These are phyloP conservation scores for Uncinocarpus reesii DNA, from an alignment of 2,329 filamentous ascomycete genomes.

Conservation along the genomic window DNA sequence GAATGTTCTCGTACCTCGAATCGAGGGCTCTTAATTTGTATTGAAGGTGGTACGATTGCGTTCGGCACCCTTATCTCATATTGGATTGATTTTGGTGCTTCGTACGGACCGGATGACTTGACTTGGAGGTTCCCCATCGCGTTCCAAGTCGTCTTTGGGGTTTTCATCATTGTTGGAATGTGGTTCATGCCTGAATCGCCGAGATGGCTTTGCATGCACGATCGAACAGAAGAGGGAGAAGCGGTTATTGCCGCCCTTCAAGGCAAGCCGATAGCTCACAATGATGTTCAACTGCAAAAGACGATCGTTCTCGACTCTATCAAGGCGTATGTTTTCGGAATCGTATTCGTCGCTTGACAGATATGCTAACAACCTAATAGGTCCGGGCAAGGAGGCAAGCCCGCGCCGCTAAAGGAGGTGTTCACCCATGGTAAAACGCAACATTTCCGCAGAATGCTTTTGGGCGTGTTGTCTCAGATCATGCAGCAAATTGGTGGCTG, in stretches of 20 bases:
- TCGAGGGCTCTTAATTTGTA: conserved; percentile 48
- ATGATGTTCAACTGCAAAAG: conserved; percentile 49
- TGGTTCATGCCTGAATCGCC: conserved; percentile 30
- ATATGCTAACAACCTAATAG: conserved; percentile 42
- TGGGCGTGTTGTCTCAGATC: conserved; percentile 33
- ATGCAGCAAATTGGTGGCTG: conserved; percentile 44
- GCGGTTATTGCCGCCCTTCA: conserved; percentile 39
- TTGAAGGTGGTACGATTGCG: conserved; percentile 40
- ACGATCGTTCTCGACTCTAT: conserved; percentile 38
- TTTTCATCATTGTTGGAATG: conserved; percentile 33
- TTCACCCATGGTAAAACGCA: conserved; percentile 33
- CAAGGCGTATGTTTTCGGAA: conserved; percentile 1
- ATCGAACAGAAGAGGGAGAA: conserved; percentile 35
- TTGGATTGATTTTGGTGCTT: conserved; percentile 36
- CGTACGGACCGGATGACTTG: conserved; percentile 18
- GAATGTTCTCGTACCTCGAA: conserved; percentile 43
- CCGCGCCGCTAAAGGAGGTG: conserved; percentile 44
- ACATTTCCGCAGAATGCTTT: conserved; percentile 32
- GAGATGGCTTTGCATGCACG: conserved; percentile 22
- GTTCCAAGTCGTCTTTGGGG: conserved; percentile 39
- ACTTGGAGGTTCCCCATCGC: conserved; percentile 41
- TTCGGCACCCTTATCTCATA: conserved; percentile 39
- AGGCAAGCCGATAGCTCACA: conserved; percentile 38
- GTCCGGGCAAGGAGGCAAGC: conserved; percentile 29
- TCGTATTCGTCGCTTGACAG: background rate